Conservation (phyloP, 192 early-diverging fungal genomes). For the Piromyces finnis region DNA sequence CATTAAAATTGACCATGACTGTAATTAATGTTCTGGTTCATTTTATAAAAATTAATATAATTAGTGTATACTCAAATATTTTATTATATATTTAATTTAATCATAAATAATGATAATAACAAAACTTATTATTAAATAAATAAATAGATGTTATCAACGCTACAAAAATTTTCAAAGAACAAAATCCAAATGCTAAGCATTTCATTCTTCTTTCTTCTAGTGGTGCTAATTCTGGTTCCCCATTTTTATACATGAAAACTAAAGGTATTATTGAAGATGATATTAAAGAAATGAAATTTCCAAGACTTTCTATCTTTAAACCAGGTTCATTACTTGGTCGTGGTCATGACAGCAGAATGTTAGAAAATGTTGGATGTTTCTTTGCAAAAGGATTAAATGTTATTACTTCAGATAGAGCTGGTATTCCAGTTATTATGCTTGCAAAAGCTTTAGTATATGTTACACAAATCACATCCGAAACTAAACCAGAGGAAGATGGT, state of each 20-base stretch:
- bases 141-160: constrained; percentile 36
- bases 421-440: neutral
- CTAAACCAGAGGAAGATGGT: neutral
- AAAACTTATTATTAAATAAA: too few species aligned
- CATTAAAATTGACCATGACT: constrained; percentile 59
- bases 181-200: constrained; percentile 20
- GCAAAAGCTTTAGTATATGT: neutral
- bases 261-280: constrained; percentile 64
- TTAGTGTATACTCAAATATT: too few species aligned
- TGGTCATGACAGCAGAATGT: neutral
- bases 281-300: constrained; percentile 38
- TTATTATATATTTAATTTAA: too few species aligned
- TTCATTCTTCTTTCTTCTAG: constrained; percentile 15
- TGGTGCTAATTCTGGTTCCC: constrained; percentile 34
- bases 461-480: neutral
- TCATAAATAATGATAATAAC: too few species aligned
- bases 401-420: neutral
- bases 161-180: constrained; percentile 32
- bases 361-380: neutral
- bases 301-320: constrained; percentile 39
- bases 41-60: too few species aligned
- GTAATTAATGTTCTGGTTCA: too few species aligned
- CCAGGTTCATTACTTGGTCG: constrained; percentile 13
- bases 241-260: constrained; percentile 47
- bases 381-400: neutral